Percentiles rank a stretch among this genome's conserved stretches.
These are phyloP conservation scores for Ogataea salicorniae DNA, from an alignment of 805 yeast species.

Conservation along the genomic window DNA sequence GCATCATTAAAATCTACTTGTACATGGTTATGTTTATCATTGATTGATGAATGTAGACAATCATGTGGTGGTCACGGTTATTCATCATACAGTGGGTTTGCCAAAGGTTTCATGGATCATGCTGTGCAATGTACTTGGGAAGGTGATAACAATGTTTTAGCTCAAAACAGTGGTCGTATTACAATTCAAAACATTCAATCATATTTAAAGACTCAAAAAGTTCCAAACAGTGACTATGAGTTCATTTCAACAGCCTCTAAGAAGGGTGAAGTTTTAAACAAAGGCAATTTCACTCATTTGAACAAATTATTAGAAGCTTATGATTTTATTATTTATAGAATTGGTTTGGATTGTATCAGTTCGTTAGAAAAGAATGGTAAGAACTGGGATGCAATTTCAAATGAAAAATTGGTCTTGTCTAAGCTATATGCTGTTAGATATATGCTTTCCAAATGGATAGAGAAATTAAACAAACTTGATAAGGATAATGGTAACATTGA, in stretches of 20 bases:
- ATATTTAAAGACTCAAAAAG: slow-evolving; percentile 35
- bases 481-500: slow-evolving; percentile 37
- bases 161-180: slow-evolving; percentile 80
- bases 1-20: slow-evolving; percentile 86
- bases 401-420: slow-evolving; percentile 42
- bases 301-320: slow-evolving; percentile 33
- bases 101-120: slow-evolving; percentile 85
- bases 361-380: slow-evolving; percentile 31
- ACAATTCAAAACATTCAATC: slow-evolving; percentile 46
- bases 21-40: slow-evolving; percentile 77
- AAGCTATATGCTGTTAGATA: slow-evolving; percentile 48
- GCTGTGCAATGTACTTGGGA: slow-evolving; percentile 99
- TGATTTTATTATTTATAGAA: slow-evolving; percentile 37
- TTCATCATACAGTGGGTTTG: slow-evolving; percentile 88
- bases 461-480: slow-evolving; percentile 22
- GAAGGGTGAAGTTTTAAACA: slow-evolving; percentile 30
- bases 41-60: slow-evolving; percentile 88
- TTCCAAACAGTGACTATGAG: slow-evolving; percentile 40
- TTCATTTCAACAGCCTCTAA: slow-evolving; percentile 27
- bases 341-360: slow-evolving; percentile 30
- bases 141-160: slow-evolving; percentile 88
- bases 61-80: slow-evolving; percentile 97
- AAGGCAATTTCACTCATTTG: slow-evolving; percentile 28
- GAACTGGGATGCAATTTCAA: slow-evolving; percentile 42
- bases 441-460: slow-evolving; percentile 37